These are phyloP conservation scores for Saprolegnia parasitica DNA, from an alignment of 352 stramenopile species.

Conservation along the genomic window DNA sequence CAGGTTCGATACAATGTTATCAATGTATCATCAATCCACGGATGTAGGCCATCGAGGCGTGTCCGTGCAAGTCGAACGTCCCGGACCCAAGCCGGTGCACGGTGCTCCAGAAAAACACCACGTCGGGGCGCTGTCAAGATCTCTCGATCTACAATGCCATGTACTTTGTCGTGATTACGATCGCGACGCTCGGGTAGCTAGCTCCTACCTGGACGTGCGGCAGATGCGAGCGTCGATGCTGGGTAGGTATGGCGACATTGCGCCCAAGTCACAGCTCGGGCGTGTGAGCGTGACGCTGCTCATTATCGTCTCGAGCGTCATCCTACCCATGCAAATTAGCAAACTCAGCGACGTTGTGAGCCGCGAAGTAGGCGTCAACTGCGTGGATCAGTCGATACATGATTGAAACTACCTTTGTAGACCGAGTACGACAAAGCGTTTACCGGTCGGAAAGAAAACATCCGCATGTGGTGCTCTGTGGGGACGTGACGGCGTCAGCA, in stretches of 20 bases:
- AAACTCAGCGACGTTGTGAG: conserved; percentile 64
- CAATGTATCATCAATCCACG: not conserved
- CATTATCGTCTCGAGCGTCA: conserved; percentile 58
- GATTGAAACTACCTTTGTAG: too few relatives aligned
- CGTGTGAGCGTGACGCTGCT: conserved; percentile 62
- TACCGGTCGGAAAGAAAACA: conserved; percentile 46
- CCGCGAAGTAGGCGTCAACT: conserved; percentile 36
- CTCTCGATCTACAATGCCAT: conserved; percentile 69
- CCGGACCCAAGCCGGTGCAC: conserved; percentile 18
- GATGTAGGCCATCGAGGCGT: not conserved
- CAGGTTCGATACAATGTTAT: conserved; percentile 36
- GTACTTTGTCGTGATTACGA: conserved; percentile 83
- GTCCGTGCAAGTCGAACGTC: conserved; percentile 24
- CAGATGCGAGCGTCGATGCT: not conserved
- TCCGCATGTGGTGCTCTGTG: conserved; percentile 72
- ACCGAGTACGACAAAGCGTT: conserved; percentile 83
- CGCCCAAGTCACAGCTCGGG: conserved; percentile 51
- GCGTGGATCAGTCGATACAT: too few relatives aligned
- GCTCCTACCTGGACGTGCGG: not conserved
- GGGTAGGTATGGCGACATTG: conserved; percentile 67
- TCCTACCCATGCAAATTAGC: conserved; percentile 69
- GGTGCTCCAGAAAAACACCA: conserved; percentile 1
- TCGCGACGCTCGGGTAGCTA: conserved; percentile 63
- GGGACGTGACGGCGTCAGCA: conserved; percentile 65
- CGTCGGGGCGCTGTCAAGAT: conserved; percentile 44